Percentiles rank a stretch among this genome's conserved stretches.
Conservation (phyloP, 2,329 filamentous ascomycete genomes). For the Penicillium sp. region DNA sequence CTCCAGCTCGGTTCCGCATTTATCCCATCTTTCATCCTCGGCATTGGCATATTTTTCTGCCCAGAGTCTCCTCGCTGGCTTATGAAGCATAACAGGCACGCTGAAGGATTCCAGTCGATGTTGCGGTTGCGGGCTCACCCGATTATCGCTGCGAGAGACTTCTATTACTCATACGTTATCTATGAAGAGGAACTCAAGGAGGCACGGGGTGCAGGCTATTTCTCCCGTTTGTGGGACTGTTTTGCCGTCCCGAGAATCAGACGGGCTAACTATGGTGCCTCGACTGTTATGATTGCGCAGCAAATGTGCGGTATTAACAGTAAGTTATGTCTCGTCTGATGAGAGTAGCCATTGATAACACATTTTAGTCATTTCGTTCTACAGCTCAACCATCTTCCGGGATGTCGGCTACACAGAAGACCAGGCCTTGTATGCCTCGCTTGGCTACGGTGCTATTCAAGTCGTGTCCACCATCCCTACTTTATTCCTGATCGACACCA, state of each 20-base stretch:
- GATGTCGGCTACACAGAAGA: conserved; percentile 56
- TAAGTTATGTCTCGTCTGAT: conserved; percentile 5
- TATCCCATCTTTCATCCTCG: conserved; percentile 60
- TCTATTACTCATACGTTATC: conserved; percentile 59
- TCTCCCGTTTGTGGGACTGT: conserved; percentile 55
- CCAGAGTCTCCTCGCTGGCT: conserved; percentile 31
- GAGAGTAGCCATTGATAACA: conserved; percentile 51
- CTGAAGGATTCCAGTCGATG: conserved; percentile 19
- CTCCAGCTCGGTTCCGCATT: conserved; percentile 63
- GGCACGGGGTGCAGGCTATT: conserved; percentile 52
- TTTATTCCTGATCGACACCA: conserved; percentile 64
- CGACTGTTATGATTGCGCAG: conserved; percentile 74
- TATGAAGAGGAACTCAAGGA: conserved; percentile 46
- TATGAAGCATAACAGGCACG: conserved; percentile 20
- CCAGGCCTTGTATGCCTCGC: conserved; percentile 59
- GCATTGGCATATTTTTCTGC: conserved; percentile 24
- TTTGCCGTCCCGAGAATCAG: conserved; percentile 47
- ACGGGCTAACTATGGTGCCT: conserved; percentile 69
- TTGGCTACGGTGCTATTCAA: conserved; percentile 63
- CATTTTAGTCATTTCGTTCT: conserved; percentile 60
- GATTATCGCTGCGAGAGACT: conserved; percentile 54
- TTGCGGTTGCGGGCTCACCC: conserved; percentile 20
- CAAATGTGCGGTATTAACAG: conserved; percentile 60
- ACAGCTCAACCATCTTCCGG: conserved; percentile 58
- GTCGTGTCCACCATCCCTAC: conserved; percentile 62